Conservation (phyloP, 345 rosid species). For the Citrus medica region DNA sequence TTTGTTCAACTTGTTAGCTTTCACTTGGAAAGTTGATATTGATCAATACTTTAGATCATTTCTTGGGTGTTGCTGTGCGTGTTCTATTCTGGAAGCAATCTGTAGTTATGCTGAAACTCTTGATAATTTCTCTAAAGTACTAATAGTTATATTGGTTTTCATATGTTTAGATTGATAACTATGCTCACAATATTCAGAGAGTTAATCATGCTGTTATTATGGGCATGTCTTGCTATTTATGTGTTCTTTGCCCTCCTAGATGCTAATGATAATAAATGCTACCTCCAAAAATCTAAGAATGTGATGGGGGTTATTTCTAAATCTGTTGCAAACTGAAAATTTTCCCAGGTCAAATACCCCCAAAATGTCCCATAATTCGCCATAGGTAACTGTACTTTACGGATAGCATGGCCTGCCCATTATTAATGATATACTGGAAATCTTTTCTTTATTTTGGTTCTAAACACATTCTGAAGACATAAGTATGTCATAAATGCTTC, state of each 20-base stretch:
- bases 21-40: not conserved
- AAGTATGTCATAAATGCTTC: not conserved
- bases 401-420: not conserved
- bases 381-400: not conserved
- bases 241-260: not conserved
- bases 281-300: not conserved
- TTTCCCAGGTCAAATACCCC: not conserved
- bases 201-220: not conserved
- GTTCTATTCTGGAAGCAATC: not conserved
- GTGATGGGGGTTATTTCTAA: not conserved
- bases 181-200: not conserved
- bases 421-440: not conserved
- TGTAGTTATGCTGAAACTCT: not conserved
- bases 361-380: not conserved
- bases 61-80: not conserved
- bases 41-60: constrained; percentile 1
- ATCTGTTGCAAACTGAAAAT: not conserved
- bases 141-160: not conserved
- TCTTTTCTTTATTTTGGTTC: not conserved
- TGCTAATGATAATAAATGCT: not conserved
- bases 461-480: not conserved
- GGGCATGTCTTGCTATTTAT: not conserved
- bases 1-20: not conserved
- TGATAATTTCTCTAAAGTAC: not conserved
- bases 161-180: not conserved